Evolutionary conservation across 352 stramenopile genomes (phyloP), one percentile per base, ranked within the genome.

Genomic region (Phytophthora capsici): DNA sequence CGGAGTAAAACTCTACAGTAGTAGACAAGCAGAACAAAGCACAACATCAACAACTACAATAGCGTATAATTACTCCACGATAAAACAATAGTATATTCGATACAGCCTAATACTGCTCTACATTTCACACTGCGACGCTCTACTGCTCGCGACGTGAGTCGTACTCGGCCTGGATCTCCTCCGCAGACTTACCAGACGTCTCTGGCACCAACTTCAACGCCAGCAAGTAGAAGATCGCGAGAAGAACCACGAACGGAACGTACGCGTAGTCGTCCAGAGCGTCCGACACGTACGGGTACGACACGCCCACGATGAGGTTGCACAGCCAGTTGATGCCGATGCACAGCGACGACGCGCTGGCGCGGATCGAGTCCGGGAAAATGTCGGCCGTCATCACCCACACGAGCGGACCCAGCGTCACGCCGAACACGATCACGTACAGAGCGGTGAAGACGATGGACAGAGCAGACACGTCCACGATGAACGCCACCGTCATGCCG

Each of bases 181-280:
- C 73, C 30, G 55, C 63, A 20, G 82, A 86, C 43, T 86, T 86
- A 26, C 76, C 73, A 16, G 67, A 66, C 23, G 82, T 90, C 63
- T 90, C 82, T 13, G 80, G 82, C 12, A 91, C 57, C 25, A 66
- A 37, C 44, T 71, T 71, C 46, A 71, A 58, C 34, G 75, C 65
- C 40, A 84, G 77, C 12, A 73, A 4, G 44, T 65, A 77, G 66
- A 83, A 82, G 23, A 86, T 8, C 14, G 64, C 68, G 6, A 89
- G 56, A 13, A 73, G 70, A 2, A 66, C 59, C 50, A 91, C 65
- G 72, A 88, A 84, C 22, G 77, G 69, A 34, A 49, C 43, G 43
- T 49, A 49, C 43, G 43, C 43, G 43, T 49, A 49, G 43, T 61
- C 59, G 25, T 62, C 32, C 14, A 84, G 64, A 7, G 69, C 75